Base-by-base conservation (phyloP, 1,284 basidiomycete genomes). In the Sanghuangporus sanghuang region DNA sequence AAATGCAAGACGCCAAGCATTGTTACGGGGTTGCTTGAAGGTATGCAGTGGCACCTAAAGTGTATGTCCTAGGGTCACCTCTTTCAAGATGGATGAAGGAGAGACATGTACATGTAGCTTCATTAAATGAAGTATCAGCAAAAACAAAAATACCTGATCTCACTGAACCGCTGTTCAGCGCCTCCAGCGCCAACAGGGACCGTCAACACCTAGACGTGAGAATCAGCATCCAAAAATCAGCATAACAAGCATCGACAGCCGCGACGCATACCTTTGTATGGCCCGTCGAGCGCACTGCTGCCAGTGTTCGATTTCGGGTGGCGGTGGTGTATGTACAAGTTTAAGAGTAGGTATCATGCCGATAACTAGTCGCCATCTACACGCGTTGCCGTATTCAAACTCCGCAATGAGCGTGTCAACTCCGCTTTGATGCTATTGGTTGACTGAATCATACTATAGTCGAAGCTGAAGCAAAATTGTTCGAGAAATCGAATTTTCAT, bases 1-100 rank as follows among this genome's bases (percentile, higher is more conserved):
- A 58, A 60, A 35, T 66, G 59, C 21, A 63, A 49, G 44, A 63
- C 58, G n/a, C 65, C 65, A 18, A 66, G 50, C 65, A 66, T 66
- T 57, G 9, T 53, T 11, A 9, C 32, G 36, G 50, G 32, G 35
- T 54, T 32, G 11, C 9, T 27, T 38, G 14, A 46, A n/a, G 8
- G 16, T 7, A 14, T 18, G 27, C 21, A 23, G 49, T 52, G 49
- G n/a, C 49, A 52, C 4, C 27, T 23, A 32, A 52, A 23, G 18
- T 52, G 12, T 32, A 52, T 32, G 49, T 12, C 5, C 8, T 23
- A 23, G 49, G 7, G 8, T 9, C 23, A 27, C 49, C 18, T 12
- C 27, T 7, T 52, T 52, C 49, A n/a, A 49, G 8, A 49, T 2
- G 3, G 32, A 11, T 1, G 12, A 38, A 54, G 16, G 18, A 18